Conservation (phyloP, 139 green algal genomes). For the Haematococcus sp. region DNA sequence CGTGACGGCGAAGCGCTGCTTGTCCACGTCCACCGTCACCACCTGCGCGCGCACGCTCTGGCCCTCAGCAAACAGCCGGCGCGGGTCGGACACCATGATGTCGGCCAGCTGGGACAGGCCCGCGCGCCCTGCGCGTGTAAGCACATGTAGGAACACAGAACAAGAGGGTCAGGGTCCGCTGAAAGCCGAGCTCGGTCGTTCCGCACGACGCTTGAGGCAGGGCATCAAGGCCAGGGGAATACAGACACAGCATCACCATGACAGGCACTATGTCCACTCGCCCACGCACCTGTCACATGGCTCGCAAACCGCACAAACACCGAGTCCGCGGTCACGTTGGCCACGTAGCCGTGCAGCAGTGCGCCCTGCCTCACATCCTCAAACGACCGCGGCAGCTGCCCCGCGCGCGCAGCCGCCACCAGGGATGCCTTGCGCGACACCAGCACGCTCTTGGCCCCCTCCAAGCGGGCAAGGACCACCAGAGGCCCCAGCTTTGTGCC, state of each 20-base stretch:
- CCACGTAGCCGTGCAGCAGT: constrained; percentile 79
- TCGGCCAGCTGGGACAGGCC: constrained; percentile 79
- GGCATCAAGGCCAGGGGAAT: too few relatives aligned
- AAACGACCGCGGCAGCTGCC: constrained; percentile 38
- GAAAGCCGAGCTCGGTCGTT: too few relatives aligned
- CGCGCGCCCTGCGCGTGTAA: constrained; percentile 43
- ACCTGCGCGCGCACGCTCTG: constrained; percentile 72
- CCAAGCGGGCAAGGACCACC: constrained; percentile 63
- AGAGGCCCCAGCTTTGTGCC: constrained; percentile 42
- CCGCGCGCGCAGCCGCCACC: constrained; percentile 34
- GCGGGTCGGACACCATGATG: constrained; percentile 73
- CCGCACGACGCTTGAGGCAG: too few relatives aligned
- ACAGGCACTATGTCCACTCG: too few relatives aligned
- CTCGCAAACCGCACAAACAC: constrained; percentile 89
- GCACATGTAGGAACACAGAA: too few relatives aligned
- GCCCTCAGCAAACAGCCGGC: constrained; percentile 53
- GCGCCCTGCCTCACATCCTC: constrained; percentile 43
- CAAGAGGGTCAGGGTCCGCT: too few relatives aligned
- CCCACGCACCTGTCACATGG: constrained; percentile 58
- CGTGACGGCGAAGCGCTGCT: constrained; percentile 45
- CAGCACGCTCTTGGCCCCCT: constrained; percentile 27
- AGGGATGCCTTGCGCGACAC: constrained; percentile 73
- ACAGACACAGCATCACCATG: too few relatives aligned
- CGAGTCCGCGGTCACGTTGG: constrained; percentile 61
- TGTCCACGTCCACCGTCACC: constrained; percentile 30